phyloP scores from a whole-genome alignment of 768 basidiomycete genomes.

The Clavulina sp. region DNA sequence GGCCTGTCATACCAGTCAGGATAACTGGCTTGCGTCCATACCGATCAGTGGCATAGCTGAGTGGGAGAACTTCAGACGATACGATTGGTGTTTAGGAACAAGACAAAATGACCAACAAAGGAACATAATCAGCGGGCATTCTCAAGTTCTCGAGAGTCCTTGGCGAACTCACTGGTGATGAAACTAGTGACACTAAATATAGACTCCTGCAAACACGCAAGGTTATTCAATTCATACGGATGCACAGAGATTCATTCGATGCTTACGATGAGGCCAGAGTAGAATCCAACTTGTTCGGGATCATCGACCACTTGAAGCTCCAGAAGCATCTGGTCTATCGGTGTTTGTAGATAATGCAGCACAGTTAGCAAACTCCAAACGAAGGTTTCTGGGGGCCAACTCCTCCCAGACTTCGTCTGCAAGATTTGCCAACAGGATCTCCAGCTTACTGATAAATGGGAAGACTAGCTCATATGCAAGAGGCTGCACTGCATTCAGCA shows the following conservation, averaged over 20 bases:
- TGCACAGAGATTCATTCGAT: neutral
- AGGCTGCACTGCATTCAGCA: constrained; percentile 6
- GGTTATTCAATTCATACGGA: neutral
- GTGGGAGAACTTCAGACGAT: neutral
- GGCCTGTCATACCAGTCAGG: constrained; percentile 9
- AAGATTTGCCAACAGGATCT: neutral
- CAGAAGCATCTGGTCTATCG: no score
- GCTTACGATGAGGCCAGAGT: no score
- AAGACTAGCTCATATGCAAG: constrained; percentile 10
- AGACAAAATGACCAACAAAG: neutral
- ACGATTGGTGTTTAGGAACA: neutral
- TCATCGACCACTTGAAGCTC: no score
- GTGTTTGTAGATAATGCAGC: neutral
- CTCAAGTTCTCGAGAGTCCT: no score
- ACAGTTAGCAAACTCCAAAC: neutral
- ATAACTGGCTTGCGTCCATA: constrained; percentile 15
- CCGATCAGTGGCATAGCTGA: constrained; percentile 10
- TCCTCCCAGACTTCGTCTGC: no score
- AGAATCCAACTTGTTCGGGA: neutral
- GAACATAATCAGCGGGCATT: no score
- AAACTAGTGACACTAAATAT: neutral
- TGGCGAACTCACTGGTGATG: neutral
- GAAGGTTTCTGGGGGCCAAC: no score
- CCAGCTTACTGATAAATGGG: neutral
- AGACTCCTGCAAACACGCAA: neutral